Percentiles rank a stretch among this genome's conserved stretches.
These are phyloP conservation scores for Neurospora tetraspora DNA, from an alignment of 495 filamentous ascomycete genomes.

Conservation along the genomic window DNA sequence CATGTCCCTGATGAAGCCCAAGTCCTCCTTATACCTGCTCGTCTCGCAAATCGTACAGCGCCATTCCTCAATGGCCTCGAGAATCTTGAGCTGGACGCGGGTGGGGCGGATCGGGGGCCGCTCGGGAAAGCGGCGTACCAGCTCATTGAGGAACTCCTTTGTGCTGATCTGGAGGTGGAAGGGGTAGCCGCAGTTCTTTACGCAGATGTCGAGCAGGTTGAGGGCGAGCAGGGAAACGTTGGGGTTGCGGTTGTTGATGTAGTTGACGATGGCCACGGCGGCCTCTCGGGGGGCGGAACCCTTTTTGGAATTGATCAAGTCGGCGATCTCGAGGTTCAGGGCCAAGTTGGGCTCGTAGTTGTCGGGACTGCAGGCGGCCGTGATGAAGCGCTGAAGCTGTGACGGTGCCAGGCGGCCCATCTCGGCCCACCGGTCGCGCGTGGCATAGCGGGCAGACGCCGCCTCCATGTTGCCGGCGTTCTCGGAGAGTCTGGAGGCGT, in stretches of 20 bases:
- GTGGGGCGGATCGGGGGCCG: slow-evolving; percentile 77
- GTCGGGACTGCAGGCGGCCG: slow-evolving; percentile 86
- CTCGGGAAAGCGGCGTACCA: slow-evolving; percentile 92
- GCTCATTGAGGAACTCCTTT: slow-evolving; percentile 97
- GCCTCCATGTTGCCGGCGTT: slow-evolving; percentile 59
- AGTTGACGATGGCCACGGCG: slow-evolving; percentile 84
- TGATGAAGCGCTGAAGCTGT: slow-evolving; percentile 88
- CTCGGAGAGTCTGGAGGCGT: neutral
- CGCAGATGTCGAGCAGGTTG: slow-evolving; percentile 91
- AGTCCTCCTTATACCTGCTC: slow-evolving; percentile 89
- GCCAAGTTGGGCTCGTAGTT: slow-evolving; percentile 98
- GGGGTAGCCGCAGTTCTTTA: slow-evolving; percentile 99
- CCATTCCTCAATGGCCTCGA: slow-evolving; percentile 99
- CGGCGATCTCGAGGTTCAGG: slow-evolving; percentile 89
- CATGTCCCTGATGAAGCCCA: slow-evolving; percentile 97
- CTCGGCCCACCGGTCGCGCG: slow-evolving; percentile 87
- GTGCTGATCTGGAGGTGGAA: slow-evolving; percentile 98
- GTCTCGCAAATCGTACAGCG: slow-evolving; percentile 95
- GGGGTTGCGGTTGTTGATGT: slow-evolving; percentile 91
- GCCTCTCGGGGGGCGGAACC: slow-evolving; percentile 95
- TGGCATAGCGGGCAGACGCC: slow-evolving; percentile 86
- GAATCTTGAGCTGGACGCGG: slow-evolving; percentile 79
- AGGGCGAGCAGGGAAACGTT: slow-evolving; percentile 89
- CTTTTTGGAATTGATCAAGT: slow-evolving; percentile 96
- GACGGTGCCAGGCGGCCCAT: slow-evolving; percentile 69